Conservation (phyloP, 129 eudicot genomes). For the Gnaphalium uliginosum region DNA sequence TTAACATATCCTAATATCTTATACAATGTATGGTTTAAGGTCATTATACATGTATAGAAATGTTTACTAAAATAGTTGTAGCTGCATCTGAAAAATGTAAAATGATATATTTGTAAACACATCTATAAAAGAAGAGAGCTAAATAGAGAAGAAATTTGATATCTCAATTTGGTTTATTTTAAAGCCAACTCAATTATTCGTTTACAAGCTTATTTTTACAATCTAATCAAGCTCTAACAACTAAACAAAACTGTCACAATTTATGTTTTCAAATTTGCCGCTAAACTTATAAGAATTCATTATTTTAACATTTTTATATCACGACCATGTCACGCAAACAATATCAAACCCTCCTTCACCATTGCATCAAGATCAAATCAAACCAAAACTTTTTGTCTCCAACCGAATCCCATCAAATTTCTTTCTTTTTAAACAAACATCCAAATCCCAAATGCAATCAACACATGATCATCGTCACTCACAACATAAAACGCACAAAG, state of each 20-base stretch:
- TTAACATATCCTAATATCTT: no score
- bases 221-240: not conserved
- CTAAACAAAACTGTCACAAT: not conserved
- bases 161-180: no score
- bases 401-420: conserved; percentile 27
- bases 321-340: not conserved
- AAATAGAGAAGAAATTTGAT: no score
- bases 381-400: conserved; percentile 4
- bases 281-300: conserved; percentile 17
- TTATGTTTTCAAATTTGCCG: conserved; percentile 21
- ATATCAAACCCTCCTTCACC: not conserved
- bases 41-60: no score
- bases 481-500: not conserved
- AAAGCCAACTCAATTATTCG: no score
- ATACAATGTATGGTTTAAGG: no score
- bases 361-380: conserved; percentile 22
- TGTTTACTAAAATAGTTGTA: no score
- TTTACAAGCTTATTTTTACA: not conserved
- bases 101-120: no score
- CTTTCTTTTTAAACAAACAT: conserved; percentile 10
- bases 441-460: conserved; percentile 18
- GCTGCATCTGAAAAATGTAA: no score
- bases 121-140: no score
- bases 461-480: not conserved
- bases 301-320: not conserved